A percentile compares a stretch with the other conserved stretches of the same genome.
phyloP scores from a whole-genome alignment of 2,329 filamentous ascomycete species.

The Ascosphaera acerosa region DNA sequence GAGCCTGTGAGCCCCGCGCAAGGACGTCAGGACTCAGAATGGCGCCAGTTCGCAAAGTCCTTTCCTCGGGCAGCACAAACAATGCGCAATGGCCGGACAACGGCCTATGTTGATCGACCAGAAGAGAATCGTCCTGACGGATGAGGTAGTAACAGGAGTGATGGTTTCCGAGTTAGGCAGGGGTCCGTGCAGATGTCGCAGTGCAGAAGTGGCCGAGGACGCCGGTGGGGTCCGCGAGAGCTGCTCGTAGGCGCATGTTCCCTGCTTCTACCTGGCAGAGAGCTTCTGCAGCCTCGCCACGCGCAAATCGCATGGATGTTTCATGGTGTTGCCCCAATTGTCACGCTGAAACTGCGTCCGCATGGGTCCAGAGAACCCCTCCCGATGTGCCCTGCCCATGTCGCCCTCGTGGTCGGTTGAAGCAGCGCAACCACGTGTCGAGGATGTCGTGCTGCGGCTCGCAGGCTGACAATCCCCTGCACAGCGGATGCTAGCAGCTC shows the following conservation, averaged over 20 bases:
- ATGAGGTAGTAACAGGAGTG: background rate
- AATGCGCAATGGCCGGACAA: background rate
- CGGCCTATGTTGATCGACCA: background rate
- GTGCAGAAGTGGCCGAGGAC: background rate
- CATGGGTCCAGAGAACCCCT: too few relatives aligned
- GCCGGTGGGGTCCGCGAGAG: background rate
- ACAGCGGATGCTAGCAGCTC: too few relatives aligned
- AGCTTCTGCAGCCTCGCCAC: background rate
- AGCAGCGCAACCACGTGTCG: background rate
- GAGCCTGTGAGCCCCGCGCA: background rate
- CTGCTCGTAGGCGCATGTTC: background rate
- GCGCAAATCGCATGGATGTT: background rate
- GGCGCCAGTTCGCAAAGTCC: background rate
- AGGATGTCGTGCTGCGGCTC: too few relatives aligned
- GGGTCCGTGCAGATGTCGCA: background rate
- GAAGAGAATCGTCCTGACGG: background rate
- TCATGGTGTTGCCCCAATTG: background rate
- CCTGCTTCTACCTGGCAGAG: background rate
- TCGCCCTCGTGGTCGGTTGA: background rate
- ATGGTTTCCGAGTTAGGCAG: background rate
- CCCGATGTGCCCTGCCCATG: background rate
- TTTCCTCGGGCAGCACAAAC: background rate
- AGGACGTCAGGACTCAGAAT: background rate
- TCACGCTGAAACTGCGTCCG: background rate
- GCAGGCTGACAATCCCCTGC: too few relatives aligned